phyloP scores from a whole-genome alignment of 352 stramenopile genomes.

The Globisporangium spiculum region DNA sequence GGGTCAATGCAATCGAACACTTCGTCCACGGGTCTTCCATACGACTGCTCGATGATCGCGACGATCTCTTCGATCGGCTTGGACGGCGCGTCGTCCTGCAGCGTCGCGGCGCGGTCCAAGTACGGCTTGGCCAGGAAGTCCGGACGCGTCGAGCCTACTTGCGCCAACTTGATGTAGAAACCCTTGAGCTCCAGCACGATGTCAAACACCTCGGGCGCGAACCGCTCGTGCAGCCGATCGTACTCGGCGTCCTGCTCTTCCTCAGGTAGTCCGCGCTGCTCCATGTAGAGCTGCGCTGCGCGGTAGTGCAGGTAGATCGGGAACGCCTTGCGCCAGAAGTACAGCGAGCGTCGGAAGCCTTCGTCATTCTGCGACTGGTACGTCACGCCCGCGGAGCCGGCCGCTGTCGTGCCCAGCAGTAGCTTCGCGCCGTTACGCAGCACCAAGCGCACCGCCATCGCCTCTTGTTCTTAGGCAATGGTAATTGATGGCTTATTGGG shows the following conservation, averaged over 20 bases:
- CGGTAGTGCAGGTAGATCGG: slow-evolving; percentile 87
- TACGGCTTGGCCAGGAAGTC: slow-evolving; percentile 85
- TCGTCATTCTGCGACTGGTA: slow-evolving; percentile 71
- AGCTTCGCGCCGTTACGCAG: slow-evolving; percentile 57
- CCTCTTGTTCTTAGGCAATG: neutral
- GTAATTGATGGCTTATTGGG: neutral
- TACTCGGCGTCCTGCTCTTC: slow-evolving; percentile 67
- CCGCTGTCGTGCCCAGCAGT: slow-evolving; percentile 50
- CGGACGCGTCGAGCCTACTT: slow-evolving; percentile 74
- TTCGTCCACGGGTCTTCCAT: slow-evolving; percentile 48
- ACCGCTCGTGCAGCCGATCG: slow-evolving; percentile 70
- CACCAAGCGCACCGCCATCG: slow-evolving; percentile 29
- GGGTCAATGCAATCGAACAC: slow-evolving; percentile 65
- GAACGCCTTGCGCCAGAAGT: slow-evolving; percentile 88
- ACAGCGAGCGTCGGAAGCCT: slow-evolving; percentile 74
- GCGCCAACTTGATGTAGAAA: slow-evolving; percentile 87
- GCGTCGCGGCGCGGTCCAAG: slow-evolving; percentile 58
- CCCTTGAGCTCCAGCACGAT: slow-evolving; percentile 84
- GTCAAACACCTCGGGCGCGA: slow-evolving; percentile 74
- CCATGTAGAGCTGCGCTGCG: slow-evolving; percentile 70
- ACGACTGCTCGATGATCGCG: slow-evolving; percentile 72
- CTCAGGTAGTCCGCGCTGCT: slow-evolving; percentile 38
- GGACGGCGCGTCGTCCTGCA: slow-evolving; percentile 78
- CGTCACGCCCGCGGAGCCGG: slow-evolving; percentile 41
- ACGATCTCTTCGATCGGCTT: slow-evolving; percentile 73